These are phyloP conservation scores for Phytophthora cryptogea DNA, from an alignment of 352 stramenopile genomes.

Conservation along the genomic window DNA sequence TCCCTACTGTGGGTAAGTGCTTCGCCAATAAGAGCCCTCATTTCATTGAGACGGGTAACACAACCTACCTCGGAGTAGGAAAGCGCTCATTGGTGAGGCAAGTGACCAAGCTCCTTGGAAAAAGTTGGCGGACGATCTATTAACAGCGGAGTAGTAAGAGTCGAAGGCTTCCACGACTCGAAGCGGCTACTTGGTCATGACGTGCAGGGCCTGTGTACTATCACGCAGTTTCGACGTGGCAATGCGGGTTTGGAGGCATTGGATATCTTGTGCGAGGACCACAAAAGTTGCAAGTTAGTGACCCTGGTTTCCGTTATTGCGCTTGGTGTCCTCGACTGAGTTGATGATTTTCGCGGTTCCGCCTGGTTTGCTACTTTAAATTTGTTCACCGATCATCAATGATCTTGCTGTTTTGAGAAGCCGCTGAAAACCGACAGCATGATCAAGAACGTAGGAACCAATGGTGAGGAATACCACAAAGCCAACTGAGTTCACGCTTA, in stretches of 20 bases:
- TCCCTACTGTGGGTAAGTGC: too few relatives aligned
- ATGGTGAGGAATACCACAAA: neutral
- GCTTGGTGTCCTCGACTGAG: slow-evolving; percentile 94
- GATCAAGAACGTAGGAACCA: neutral
- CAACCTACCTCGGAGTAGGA: too few relatives aligned
- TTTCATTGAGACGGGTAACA: too few relatives aligned
- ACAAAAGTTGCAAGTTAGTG: slow-evolving; percentile 92
- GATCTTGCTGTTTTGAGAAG: slow-evolving; percentile 3
- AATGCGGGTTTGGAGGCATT: slow-evolving; percentile 82
- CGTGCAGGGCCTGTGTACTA: slow-evolving; percentile 90
- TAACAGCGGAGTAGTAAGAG: too few relatives aligned
- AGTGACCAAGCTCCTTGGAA: too few relatives aligned
- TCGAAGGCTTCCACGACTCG: too few relatives aligned
- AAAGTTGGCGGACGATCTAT: too few relatives aligned
- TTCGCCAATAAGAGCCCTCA: too few relatives aligned
- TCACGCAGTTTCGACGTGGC: slow-evolving; percentile 90
- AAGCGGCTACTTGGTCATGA: slow-evolving; percentile 93
- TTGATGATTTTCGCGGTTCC: slow-evolving; percentile 94
- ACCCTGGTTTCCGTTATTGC: slow-evolving; percentile 93
- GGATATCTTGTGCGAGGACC: slow-evolving; percentile 89
- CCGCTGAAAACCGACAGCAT: slow-evolving; percentile 4
- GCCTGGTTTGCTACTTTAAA: slow-evolving; percentile 38
- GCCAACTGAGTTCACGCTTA: slow-evolving; percentile 29
- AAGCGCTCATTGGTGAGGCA: too few relatives aligned
- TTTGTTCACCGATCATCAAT: neutral